Evolutionary conservation across 2,329 filamentous ascomycete genomes (phyloP).

Genomic region (Talaromyces verruculosus): DNA sequence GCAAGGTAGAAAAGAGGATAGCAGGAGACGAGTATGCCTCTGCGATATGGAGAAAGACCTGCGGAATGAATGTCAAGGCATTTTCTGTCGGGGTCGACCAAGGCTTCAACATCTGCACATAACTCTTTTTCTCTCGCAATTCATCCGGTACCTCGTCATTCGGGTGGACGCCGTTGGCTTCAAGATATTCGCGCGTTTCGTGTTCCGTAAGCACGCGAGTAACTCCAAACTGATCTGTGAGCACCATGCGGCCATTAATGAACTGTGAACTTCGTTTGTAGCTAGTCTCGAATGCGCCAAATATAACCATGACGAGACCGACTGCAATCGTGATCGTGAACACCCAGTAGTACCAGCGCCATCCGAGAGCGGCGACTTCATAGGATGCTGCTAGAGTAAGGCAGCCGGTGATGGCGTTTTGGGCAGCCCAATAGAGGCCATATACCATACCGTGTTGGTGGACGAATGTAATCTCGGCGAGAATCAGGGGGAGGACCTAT

Average conservation of each 20-base stretch:
- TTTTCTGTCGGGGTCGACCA: slow-evolving; percentile 26
- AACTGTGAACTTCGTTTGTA: slow-evolving; percentile 38
- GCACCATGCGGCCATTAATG: slow-evolving; percentile 36
- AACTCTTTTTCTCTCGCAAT: slow-evolving; percentile 14
- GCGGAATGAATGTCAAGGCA: neutral
- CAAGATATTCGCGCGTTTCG: slow-evolving; percentile 30
- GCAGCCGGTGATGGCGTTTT: slow-evolving; percentile 36
- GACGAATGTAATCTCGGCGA: slow-evolving; percentile 44
- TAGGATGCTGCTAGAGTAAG: slow-evolving; percentile 41
- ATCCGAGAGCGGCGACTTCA: slow-evolving; percentile 36
- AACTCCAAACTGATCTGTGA: slow-evolving; percentile 44
- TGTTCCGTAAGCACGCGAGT: slow-evolving; percentile 36
- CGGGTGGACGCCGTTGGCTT: neutral
- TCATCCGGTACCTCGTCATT: slow-evolving; percentile 5
- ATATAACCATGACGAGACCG: slow-evolving; percentile 40
- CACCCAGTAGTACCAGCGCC: slow-evolving; percentile 48
- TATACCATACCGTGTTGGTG: slow-evolving; percentile 41
- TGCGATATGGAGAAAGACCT: slow-evolving; percentile 7
- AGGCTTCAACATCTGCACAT: slow-evolving; percentile 36
- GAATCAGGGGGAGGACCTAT: slow-evolving; percentile 36
- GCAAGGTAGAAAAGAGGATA: slow-evolving; percentile 41
- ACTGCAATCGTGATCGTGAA: slow-evolving; percentile 38
- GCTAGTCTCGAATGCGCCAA: slow-evolving; percentile 44
- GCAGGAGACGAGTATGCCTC: slow-evolving; percentile 33
- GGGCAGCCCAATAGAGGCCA: slow-evolving; percentile 42